phyloP scores from a whole-genome alignment of 1,139 yeast species.

The Blastobotrys ciferrii region DNA sequence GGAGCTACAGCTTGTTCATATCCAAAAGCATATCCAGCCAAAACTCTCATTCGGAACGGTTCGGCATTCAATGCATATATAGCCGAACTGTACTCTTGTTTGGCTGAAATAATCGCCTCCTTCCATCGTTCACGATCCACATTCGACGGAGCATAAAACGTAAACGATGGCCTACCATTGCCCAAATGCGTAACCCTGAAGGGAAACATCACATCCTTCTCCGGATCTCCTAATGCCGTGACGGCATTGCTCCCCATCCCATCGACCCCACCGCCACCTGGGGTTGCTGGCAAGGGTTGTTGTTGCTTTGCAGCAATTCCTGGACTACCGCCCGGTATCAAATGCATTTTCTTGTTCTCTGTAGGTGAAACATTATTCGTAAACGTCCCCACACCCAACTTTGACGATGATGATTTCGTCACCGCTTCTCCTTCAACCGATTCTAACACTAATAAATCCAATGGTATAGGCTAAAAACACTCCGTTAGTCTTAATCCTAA shows the following conservation, averaged over 20 bases:
- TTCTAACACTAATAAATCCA: conserved; percentile 40
- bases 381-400: conserved; percentile 33
- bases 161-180: conserved; percentile 49
- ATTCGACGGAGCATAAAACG: conserved; percentile 54
- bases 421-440: conserved; percentile 37
- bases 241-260: conserved; percentile 16
- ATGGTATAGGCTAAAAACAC: conserved; percentile 39
- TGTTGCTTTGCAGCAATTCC: conserved; percentile 5
- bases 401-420: conserved; percentile 31
- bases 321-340: conserved; percentile 1
- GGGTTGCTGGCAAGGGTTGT: conserved; percentile 13
- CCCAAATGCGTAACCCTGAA: conserved; percentile 52
- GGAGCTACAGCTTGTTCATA: conserved; percentile 59
- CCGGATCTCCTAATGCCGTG: conserved; percentile 26
- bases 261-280: conserved; percentile 10
- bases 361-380: conserved; percentile 24
- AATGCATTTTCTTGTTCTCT: conserved; percentile 15
- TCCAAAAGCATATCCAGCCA: conserved; percentile 63
- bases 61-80: conserved; percentile 45
- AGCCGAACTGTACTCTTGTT: conserved; percentile 49
- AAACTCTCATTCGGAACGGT: conserved; percentile 53
- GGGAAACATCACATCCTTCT: conserved; percentile 40
- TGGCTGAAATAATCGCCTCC: conserved; percentile 52
- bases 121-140: conserved; percentile 64
- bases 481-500: conserved; percentile 12